Base-by-base conservation (phyloP, 2,329 filamentous ascomycete genomes). In the Scedosporium minutisporum region DNA sequence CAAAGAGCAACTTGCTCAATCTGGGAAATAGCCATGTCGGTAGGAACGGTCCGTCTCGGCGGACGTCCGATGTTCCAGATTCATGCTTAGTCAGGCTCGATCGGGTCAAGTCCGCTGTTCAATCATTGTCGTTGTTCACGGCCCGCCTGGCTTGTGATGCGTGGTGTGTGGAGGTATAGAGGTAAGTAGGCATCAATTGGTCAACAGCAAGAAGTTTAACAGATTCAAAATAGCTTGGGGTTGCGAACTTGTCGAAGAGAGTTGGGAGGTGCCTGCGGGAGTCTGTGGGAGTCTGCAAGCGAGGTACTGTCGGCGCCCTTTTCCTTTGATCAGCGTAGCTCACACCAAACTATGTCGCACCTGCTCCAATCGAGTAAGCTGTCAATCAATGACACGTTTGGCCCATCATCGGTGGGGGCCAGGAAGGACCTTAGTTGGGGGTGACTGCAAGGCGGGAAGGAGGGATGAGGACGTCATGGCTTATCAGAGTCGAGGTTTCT, bases 1-100 rank as follows among this genome's bases (percentile, higher is more conserved):
- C 41, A 5, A 57, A 16, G 18, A 41, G 10, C 14, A 2, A 23
- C 60, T 25, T 57, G n/a, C 38, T 53, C 59, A 63, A 60, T 63
- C 61, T 41, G 33, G 21, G 46, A 63, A 58, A 63, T 59, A 63
- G 61, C 51, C 61, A 48, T 55, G 23, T 63, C 61, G 61, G 61
- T 63, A 57, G n/a, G 29, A 33, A 46, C 61, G 61, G 61, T 29
- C 61, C 61, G 61, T 16, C 16, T 59, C 57, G 51, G 61, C 61
- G 61, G 33, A 58, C 57, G 21, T 27, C 23, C 51, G 23, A 14
- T 25, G n/a, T 23, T 23, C 21, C 12, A 14, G 12, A 12, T 23
- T 23, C 18, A 10, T 25, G n/a, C 18, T 33, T 42, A 42, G 21
- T 59, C 6, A 44, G 18, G 23, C 18, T 55, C 51, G 6, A 25